Percentiles rank a stretch among this genome's conserved stretches.
These are phyloP conservation scores for Aspergillus carlsbadensis DNA, from an alignment of 495 filamentous ascomycete genomes.

Conservation along the genomic window DNA sequence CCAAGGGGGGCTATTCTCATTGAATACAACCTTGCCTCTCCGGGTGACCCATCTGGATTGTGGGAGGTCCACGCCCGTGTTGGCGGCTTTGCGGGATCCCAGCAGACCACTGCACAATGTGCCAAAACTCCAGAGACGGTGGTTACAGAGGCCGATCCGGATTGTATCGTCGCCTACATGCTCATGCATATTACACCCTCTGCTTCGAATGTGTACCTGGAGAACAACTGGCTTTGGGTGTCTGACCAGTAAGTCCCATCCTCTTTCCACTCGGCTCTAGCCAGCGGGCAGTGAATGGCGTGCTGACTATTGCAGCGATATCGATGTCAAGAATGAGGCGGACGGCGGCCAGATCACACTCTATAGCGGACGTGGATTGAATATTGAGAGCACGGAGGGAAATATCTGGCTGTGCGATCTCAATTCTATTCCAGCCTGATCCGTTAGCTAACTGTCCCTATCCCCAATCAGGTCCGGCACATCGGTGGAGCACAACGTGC, in stretches of 20 bases:
- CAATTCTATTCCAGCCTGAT: background rate
- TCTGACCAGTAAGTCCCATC: constrained; percentile 54
- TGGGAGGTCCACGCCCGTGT: constrained; percentile 61
- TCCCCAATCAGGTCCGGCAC: constrained; percentile 63
- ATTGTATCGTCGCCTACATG: constrained; percentile 55
- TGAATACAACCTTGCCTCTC: constrained; percentile 63
- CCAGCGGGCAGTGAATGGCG: too few relatives aligned
- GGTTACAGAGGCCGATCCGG: constrained; percentile 50
- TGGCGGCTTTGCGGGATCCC: constrained; percentile 54
- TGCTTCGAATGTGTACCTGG: constrained; percentile 54
- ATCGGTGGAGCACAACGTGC: constrained; percentile 69
- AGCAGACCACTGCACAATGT: constrained; percentile 50
- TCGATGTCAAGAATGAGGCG: constrained; percentile 42
- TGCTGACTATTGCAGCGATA: constrained; percentile 37
- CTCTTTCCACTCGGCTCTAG: background rate
- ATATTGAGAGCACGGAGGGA: constrained; percentile 50
- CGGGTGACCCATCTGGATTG: constrained; percentile 44
- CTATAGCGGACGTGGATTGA: constrained; percentile 66
- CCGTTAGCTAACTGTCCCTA: too few relatives aligned
- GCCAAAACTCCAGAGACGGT: constrained; percentile 31
- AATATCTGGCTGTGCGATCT: constrained; percentile 56
- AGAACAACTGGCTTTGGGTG: constrained; percentile 71
- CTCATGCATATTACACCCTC: constrained; percentile 61
- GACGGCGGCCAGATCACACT: constrained; percentile 62
- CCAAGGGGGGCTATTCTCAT: constrained; percentile 69